Evolutionary conservation across 2,329 filamentous ascomycete genomes (phyloP).

Genomic region (Blastomyces gilchristii): DNA sequence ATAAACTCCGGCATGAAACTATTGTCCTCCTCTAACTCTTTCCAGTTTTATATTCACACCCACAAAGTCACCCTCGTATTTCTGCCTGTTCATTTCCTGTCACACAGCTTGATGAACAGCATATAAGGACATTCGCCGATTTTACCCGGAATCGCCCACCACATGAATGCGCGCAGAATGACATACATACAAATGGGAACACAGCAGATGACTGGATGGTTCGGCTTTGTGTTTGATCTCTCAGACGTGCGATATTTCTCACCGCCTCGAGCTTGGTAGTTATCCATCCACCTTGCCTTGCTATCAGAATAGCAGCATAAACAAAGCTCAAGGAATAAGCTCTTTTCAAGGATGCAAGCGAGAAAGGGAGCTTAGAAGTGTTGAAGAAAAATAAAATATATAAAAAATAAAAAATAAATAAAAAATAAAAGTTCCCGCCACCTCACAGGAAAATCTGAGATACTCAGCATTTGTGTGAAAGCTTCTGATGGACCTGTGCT

Average conservation of each 20-base stretch:
- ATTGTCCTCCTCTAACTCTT: neutral
- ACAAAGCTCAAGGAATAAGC: neutral
- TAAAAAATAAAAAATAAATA: neutral
- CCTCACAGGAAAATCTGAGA: neutral
- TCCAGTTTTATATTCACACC: neutral
- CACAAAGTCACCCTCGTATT: neutral
- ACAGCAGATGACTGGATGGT: conserved; percentile 1
- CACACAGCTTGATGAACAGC: conserved; percentile 1
- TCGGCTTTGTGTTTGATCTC: neutral
- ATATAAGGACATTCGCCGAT: neutral
- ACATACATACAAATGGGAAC: neutral
- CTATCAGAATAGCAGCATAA: neutral
- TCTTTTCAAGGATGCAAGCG: neutral
- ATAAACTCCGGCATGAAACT: neutral
- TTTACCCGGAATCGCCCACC: neutral
- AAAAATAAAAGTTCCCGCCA: neutral
- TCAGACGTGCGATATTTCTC: neutral
- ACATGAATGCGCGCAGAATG: neutral
- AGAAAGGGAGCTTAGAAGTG: neutral
- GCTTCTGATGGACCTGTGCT: neutral
- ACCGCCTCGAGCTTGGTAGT: conserved; percentile 1
- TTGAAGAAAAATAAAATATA: neutral
- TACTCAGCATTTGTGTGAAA: neutral
- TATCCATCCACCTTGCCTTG: neutral
- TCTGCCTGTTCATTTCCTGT: neutral